A percentile compares a stretch with the other conserved stretches of the same genome.
Conservation (phyloP, 2,329 filamentous ascomycete genomes). For the Akanthomyces uredinophilus region DNA sequence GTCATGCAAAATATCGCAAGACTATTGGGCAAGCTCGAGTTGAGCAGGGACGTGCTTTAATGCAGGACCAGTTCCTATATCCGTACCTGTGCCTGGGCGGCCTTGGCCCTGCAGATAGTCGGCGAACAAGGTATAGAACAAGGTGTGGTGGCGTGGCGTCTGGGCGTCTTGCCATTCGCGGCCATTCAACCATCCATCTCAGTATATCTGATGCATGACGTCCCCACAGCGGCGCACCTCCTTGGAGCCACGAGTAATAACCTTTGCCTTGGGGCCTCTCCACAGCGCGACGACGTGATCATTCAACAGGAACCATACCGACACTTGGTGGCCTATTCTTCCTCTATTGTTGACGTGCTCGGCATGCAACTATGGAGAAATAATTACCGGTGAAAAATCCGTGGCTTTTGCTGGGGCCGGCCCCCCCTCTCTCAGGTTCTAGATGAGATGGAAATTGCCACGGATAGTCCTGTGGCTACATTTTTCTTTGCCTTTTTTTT, state of each 20-base stretch:
- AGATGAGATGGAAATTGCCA: conserved; percentile 7
- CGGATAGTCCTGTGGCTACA: not conserved
- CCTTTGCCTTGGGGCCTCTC: not conserved
- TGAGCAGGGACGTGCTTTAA: not conserved
- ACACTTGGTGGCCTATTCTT: no score
- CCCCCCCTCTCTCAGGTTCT: not conserved
- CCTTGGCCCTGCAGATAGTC: no score
- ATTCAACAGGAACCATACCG: no score
- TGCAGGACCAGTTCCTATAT: not conserved
- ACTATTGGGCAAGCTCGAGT: no score
- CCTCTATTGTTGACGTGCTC: not conserved
- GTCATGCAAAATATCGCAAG: no score
- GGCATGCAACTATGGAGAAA: not conserved
- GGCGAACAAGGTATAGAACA: no score
- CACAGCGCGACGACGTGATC: not conserved
- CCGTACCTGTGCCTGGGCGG: no score
- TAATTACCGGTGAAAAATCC: not conserved
- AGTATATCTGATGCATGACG: conserved; percentile 10
- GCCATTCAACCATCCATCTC: no score
- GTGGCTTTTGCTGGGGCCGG: not conserved
- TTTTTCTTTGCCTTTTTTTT: not conserved
- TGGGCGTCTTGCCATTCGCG: no score
- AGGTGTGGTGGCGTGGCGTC: not conserved
- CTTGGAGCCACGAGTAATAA: not conserved
- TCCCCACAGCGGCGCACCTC: not conserved